Percentiles rank a stretch among this genome's conserved stretches.
These are phyloP conservation scores for Paramyrothecium sp. DNA, from an alignment of 2,329 filamentous ascomycete species.

Conservation along the genomic window DNA sequence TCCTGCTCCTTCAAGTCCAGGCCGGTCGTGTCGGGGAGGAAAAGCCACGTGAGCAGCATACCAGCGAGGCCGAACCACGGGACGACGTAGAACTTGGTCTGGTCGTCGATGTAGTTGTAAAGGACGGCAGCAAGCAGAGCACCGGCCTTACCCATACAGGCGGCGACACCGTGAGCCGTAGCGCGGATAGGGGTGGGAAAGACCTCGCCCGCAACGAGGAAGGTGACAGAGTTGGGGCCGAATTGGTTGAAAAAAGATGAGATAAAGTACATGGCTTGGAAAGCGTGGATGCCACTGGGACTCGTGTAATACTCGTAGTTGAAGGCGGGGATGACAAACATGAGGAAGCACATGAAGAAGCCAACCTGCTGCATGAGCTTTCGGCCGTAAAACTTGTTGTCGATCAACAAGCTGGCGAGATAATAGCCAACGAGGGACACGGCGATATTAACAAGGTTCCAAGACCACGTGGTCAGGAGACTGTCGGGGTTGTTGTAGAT, in stretches of 20 bases:
- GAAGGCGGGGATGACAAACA: constrained; percentile 91
- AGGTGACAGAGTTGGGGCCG: constrained; percentile 92
- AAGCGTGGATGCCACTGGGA: constrained; percentile 71
- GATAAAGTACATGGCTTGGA: constrained; percentile 98
- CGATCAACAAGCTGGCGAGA: constrained; percentile 81
- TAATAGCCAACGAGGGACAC: constrained; percentile 90
- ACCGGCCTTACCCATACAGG: constrained; percentile 84
- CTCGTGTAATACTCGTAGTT: constrained; percentile 80
- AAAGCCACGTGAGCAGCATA: constrained; percentile 78
- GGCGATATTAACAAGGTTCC: constrained; percentile 88
- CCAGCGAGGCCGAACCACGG: constrained; percentile 93
- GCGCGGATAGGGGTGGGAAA: constrained; percentile 93
- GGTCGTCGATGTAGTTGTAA: constrained; percentile 90
- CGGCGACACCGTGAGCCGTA: constrained; percentile 92
- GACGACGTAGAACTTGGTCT: constrained; percentile 86
- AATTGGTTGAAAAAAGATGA: constrained; percentile 99
- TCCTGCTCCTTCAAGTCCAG: constrained; percentile 97
- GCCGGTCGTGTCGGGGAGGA: constrained; percentile 94
- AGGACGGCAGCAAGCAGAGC: constrained; percentile 83
- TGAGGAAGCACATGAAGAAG: constrained; percentile 89
- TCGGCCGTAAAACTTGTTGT: constrained; percentile 94
- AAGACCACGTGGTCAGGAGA: constrained; percentile 85
- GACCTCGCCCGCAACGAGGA: constrained; percentile 94
- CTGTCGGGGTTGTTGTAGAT: constrained; percentile 68
- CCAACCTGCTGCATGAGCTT: constrained; percentile 96